Conservation (phyloP, 2,329 filamentous ascomycete genomes). For the Chlorencoelia australis region DNA sequence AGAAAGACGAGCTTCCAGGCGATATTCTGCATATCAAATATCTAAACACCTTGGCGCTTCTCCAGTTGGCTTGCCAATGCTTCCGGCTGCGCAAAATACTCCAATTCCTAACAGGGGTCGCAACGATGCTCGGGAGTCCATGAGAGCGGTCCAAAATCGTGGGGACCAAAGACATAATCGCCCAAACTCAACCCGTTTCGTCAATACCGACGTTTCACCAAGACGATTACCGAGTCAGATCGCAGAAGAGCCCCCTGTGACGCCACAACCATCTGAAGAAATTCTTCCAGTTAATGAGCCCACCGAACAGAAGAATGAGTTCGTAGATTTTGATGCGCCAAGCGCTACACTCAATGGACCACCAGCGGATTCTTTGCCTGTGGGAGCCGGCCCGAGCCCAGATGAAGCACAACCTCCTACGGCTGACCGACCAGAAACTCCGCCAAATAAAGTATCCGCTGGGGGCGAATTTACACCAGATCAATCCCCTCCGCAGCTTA, state of each 20-base stretch:
- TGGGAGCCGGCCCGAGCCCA: slow-evolving; percentile 15
- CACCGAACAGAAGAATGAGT: slow-evolving; percentile 45
- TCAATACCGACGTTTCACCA: slow-evolving; percentile 48
- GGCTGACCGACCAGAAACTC: slow-evolving; percentile 12
- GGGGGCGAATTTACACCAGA: slow-evolving; percentile 43
- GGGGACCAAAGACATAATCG: slow-evolving; percentile 43
- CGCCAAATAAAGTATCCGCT: slow-evolving; percentile 8
- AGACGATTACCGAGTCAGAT: slow-evolving; percentile 49
- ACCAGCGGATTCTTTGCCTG: slow-evolving; percentile 38
- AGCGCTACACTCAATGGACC: slow-evolving; percentile 52
- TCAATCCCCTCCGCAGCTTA: slow-evolving; percentile 58
- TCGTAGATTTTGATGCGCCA: slow-evolving; percentile 25
- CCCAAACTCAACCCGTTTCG: slow-evolving; percentile 30
- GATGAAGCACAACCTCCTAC: slow-evolving; percentile 4
- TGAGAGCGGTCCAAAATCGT: slow-evolving; percentile 59
- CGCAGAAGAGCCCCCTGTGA: slow-evolving; percentile 39
- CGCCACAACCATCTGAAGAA: slow-evolving; percentile 24
- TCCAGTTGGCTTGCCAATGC: slow-evolving; percentile 73
- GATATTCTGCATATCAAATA: slow-evolving; percentile 96
- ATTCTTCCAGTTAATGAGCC: slow-evolving; percentile 39
- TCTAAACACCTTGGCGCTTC: slow-evolving; percentile 81
- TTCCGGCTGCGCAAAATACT: slow-evolving; percentile 73
- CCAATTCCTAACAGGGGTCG: slow-evolving; percentile 78
- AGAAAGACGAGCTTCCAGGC: slow-evolving; percentile 80
- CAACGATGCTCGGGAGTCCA: slow-evolving; percentile 67